A percentile compares a stretch with the other conserved stretches of the same genome.
Conservation (phyloP, 345 rosid species). For the Aegle marmelos region DNA sequence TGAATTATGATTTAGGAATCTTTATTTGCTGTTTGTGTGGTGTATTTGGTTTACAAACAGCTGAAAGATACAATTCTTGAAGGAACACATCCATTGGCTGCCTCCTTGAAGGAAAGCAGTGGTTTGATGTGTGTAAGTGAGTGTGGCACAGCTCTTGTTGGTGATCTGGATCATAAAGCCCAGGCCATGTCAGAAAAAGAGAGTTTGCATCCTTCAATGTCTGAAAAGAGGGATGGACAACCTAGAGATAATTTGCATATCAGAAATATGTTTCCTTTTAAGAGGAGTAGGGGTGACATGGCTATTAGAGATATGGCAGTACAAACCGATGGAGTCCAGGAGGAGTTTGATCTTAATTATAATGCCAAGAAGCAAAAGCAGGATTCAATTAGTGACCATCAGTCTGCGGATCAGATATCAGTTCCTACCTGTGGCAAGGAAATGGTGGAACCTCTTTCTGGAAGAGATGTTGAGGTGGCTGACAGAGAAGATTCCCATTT, state of each 20-base stretch:
- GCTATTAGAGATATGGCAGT: conserved; percentile 14
- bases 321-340: conserved; percentile 13
- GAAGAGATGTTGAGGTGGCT: conserved; percentile 3
- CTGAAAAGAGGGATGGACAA: conserved; percentile 18
- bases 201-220: conserved; percentile 16
- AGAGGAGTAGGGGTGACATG: conserved; percentile 32
- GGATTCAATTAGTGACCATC: conserved; percentile 5
- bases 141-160: neutral
- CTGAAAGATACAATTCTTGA: conserved; percentile 38
- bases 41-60: conserved; percentile 30
- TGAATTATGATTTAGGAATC: neutral
- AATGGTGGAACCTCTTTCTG: conserved; percentile 1
- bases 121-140: conserved; percentile 28
- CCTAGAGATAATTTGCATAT: conserved; percentile 9
- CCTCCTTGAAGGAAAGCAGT: conserved; percentile 33
- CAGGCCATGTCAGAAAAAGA: conserved; percentile 15
- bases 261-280: conserved; percentile 11
- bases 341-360: conserved; percentile 4
- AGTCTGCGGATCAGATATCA: conserved; percentile 5
- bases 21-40: conserved; percentile 3
- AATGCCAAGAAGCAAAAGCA: conserved; percentile 38
- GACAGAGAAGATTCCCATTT: conserved; percentile 11
- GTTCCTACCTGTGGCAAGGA: conserved; percentile 3
- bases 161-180: conserved; percentile 6
- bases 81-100: conserved; percentile 27